These are phyloP conservation scores for Dictyostelium purpureum DNA, from an alignment of 78 protist species.

Conservation along the genomic window DNA sequence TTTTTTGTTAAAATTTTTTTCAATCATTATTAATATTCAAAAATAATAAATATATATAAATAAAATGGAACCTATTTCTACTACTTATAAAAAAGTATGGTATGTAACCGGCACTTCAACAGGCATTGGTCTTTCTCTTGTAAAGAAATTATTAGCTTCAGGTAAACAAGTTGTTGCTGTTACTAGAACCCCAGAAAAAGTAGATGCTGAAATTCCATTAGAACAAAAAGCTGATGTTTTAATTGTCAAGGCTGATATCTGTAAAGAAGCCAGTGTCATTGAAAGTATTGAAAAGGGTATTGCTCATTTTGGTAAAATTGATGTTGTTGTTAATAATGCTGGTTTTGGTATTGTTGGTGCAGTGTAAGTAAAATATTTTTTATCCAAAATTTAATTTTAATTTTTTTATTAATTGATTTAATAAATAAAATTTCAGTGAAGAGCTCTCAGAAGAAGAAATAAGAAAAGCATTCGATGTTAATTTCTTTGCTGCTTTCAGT, in stretches of 20 bases:
- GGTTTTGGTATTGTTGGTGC: slow-evolving; percentile 23
- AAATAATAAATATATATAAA: background rate
- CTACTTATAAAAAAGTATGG: background rate
- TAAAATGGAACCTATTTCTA: background rate
- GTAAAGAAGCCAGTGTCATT: slow-evolving; percentile 26
- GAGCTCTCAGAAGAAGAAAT: slow-evolving; percentile 4
- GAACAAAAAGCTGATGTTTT: background rate
- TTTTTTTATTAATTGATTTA: background rate
- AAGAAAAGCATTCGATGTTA: slow-evolving; percentile 19
- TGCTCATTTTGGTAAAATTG: slow-evolving; percentile 3
- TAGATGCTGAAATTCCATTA: background rate
- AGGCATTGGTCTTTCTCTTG: slow-evolving; percentile 32
- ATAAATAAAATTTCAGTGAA: background rate
- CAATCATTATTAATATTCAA: background rate
- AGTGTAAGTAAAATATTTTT: background rate
- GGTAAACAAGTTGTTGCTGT: slow-evolving; percentile 25
- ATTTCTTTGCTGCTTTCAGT: slow-evolving; percentile 26
- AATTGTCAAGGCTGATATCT: slow-evolving; percentile 1
- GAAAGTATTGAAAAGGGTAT: background rate
- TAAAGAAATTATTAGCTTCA: background rate
- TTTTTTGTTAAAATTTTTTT: too few species aligned
- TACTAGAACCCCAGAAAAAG: slow-evolving; percentile 2
- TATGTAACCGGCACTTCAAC: slow-evolving; percentile 25
- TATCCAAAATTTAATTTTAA: background rate
- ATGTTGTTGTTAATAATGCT: slow-evolving; percentile 67